Evolutionary conservation across 768 basidiomycete genomes (phyloP).

Genomic region (Boletus sp.): DNA sequence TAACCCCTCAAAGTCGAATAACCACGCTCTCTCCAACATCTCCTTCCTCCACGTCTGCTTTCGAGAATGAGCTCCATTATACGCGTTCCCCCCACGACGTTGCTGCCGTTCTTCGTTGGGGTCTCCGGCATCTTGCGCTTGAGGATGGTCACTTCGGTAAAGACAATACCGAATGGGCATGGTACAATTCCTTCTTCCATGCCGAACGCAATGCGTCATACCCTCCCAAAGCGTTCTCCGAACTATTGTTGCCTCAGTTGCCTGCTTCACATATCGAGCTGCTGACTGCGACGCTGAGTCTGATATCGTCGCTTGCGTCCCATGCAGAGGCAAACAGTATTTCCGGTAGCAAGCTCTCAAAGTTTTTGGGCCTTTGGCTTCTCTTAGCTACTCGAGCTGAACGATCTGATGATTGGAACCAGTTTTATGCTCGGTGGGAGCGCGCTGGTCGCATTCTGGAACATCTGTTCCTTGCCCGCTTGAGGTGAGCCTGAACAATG

Average conservation of each 20-base stretch:
- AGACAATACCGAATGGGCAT: conserved; percentile 50
- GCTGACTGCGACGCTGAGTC: conserved; percentile 53
- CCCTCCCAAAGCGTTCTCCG: conserved; percentile 60
- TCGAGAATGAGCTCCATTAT: conserved; percentile 63
- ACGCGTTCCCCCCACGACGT: conserved; percentile 73
- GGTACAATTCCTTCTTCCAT: conserved; percentile 66
- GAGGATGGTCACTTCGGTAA: conserved; percentile 61
- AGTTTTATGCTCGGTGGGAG: conserved; percentile 77
- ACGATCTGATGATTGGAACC: conserved; percentile 54
- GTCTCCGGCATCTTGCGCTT: conserved; percentile 67
- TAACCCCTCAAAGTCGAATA: conserved; percentile 45
- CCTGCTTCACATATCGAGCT: conserved; percentile 59
- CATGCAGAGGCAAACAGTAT: conserved; percentile 71
- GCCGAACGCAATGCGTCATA: conserved; percentile 61
- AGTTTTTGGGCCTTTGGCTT: conserved; percentile 73
- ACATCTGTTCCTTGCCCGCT: conserved; percentile 70
- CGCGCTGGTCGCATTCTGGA: conserved; percentile 68
- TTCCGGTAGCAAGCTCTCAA: conserved; percentile 76
- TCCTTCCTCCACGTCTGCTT: conserved; percentile 45
- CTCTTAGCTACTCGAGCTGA: conserved; percentile 48
- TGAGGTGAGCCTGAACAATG: conserved; percentile 48
- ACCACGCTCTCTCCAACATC: conserved; percentile 53
- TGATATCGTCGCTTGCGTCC: conserved; percentile 69
- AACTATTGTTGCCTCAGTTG: conserved; percentile 57
- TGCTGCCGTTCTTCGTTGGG: conserved; percentile 81